A percentile compares a stretch with the other conserved stretches of the same genome.
These are phyloP conservation scores for Dendrobium chrysotoxum DNA, from an alignment of 106 monocot genomes.

Conservation along the genomic window DNA sequence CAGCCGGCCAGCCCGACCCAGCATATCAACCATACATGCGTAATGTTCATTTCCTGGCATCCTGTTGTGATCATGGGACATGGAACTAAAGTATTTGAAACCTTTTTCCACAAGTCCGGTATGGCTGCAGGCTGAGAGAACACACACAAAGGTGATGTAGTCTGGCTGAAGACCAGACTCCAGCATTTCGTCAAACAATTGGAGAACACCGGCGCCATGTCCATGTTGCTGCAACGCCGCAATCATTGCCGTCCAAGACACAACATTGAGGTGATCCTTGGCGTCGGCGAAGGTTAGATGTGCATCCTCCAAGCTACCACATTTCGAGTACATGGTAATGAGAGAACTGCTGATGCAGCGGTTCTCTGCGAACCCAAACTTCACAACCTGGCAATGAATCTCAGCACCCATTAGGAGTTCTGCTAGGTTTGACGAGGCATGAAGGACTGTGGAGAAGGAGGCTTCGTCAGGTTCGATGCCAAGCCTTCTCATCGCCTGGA, in stretches of 20 bases:
- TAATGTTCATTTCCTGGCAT: constrained; percentile 53
- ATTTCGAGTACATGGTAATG: constrained; percentile 6
- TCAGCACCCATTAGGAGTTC: neutral
- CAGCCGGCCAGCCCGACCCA: constrained; percentile 47
- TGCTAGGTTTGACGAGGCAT: neutral
- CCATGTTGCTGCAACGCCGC: constrained; percentile 54
- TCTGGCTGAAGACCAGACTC: constrained; percentile 31
- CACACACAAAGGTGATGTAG: constrained; percentile 48
- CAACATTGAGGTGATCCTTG: constrained; percentile 16
- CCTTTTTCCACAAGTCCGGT: constrained; percentile 43
- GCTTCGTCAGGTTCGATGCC: neutral
- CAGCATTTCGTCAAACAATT: constrained; percentile 65
- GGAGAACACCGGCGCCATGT: constrained; percentile 20
- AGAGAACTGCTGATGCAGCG: neutral
- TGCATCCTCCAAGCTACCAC: neutral
- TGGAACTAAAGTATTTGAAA: constrained; percentile 30
- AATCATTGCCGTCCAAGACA: constrained; percentile 71
- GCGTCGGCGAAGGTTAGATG: neutral
- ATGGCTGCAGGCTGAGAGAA: constrained; percentile 63
- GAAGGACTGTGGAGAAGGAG: neutral
- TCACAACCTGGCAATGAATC: constrained; percentile 2
- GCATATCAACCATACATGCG: constrained; percentile 75
- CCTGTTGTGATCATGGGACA: constrained; percentile 31
- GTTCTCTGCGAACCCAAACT: neutral
- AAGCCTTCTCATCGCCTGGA: neutral